Conservation (phyloP, 2,329 filamentous ascomycete genomes). For the Aspergillus sp. region DNA sequence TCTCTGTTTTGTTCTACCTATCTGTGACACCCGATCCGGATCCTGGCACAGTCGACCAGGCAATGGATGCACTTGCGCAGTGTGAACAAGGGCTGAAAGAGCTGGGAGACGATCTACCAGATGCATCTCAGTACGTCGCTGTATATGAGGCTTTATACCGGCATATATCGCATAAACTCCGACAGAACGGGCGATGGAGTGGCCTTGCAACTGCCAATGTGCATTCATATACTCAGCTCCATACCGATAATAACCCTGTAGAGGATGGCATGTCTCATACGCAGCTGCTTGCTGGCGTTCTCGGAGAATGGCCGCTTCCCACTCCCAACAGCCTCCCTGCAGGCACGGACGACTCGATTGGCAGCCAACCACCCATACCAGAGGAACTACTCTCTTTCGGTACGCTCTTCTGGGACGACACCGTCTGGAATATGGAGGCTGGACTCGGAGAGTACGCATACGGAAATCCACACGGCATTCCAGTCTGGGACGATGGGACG, state of each 20-base stretch:
- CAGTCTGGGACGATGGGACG: background rate
- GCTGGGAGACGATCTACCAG: constrained; percentile 19
- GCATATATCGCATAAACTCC: background rate
- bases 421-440: constrained; percentile 2
- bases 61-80: constrained; percentile 13
- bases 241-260: too few relatives aligned
- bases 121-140: constrained; percentile 21
- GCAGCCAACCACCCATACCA: background rate
- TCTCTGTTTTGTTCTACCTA: constrained; percentile 37
- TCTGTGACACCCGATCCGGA: constrained; percentile 17
- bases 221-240: background rate
- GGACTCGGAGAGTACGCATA: background rate
- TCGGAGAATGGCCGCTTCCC: background rate
- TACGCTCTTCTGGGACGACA: background rate
- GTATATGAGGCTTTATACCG: constrained; percentile 21
- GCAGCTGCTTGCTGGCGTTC: background rate
- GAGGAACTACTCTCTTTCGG: background rate
- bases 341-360: background rate
- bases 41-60: constrained; percentile 3
- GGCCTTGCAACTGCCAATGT: background rate
- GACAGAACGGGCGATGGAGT: background rate
- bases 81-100: constrained; percentile 14
- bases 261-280: background rate
- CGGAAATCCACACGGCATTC: background rate
- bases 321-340: background rate